phyloP scores from a whole-genome alignment of 371 early-diverging fungal genomes.

The Apophysomyces ossiformis region DNA sequence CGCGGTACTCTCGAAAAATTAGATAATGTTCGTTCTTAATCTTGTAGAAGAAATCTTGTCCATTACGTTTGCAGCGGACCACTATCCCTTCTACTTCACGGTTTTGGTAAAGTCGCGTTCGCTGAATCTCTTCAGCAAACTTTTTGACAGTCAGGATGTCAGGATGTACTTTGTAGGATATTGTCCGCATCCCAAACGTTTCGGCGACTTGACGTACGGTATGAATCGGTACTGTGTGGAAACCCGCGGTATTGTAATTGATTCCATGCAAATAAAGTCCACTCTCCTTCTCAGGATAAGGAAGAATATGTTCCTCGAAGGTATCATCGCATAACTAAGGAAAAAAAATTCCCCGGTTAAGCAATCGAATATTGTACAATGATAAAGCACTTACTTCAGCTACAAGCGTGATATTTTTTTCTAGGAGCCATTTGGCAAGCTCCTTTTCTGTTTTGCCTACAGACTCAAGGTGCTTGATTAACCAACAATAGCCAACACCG shows the following conservation, averaged over 20 bases:
- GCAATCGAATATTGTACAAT: slow-evolving; percentile 40
- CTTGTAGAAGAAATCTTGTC: slow-evolving; percentile 79
- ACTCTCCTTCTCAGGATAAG: slow-evolving; percentile 75
- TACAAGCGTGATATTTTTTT: slow-evolving; percentile 80
- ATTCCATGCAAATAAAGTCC: slow-evolving; percentile 94
- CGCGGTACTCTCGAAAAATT: slow-evolving; percentile 96
- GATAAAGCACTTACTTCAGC: slow-evolving; percentile 81
- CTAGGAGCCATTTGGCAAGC: slow-evolving; percentile 73
- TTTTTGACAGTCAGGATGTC: slow-evolving; percentile 58
- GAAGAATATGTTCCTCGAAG: slow-evolving; percentile 94
- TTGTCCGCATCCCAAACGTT: slow-evolving; percentile 76
- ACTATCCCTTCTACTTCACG: slow-evolving; percentile 90
- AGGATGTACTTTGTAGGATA: slow-evolving; percentile 48
- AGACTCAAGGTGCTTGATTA: slow-evolving; percentile 65
- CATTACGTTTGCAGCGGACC: slow-evolving; percentile 69
- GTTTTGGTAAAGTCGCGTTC: slow-evolving; percentile 29
- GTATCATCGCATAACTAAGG: slow-evolving; percentile 88
- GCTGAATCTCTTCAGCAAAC: slow-evolving; percentile 69
- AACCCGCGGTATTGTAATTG: slow-evolving; percentile 76
- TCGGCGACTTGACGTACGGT: slow-evolving; percentile 68
- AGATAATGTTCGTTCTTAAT: slow-evolving; percentile 93
- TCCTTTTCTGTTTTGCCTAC: slow-evolving; percentile 64
- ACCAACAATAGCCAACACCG: slow-evolving; percentile 80
- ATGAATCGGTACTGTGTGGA: slow-evolving; percentile 73
- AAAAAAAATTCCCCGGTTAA: background rate